Conservation (phyloP, 2,329 filamentous ascomycete genomes). For the Metarhizium brunneum region DNA sequence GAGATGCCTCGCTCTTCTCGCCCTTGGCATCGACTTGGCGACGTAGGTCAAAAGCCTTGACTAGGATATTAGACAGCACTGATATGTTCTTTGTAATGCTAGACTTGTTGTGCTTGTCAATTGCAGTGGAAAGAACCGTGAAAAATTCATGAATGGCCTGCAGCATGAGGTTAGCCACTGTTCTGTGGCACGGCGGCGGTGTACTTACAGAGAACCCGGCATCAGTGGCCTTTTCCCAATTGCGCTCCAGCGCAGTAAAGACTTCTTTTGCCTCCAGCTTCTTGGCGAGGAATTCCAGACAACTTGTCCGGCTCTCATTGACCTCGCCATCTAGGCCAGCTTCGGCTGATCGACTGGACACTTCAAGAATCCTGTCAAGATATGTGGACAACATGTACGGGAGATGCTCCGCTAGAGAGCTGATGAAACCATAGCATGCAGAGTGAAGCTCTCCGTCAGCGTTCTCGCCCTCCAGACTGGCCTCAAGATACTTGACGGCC, state of each 20-base stretch:
- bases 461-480: slow-evolving; percentile 44
- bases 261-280: slow-evolving; percentile 70
- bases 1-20: slow-evolving; percentile 31
- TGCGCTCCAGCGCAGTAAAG: slow-evolving; percentile 62
- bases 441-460: slow-evolving; percentile 63
- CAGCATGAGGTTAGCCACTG: slow-evolving; percentile 18
- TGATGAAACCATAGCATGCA: slow-evolving; percentile 72
- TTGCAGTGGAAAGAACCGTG: slow-evolving; percentile 57
- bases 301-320: slow-evolving; percentile 56
- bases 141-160: slow-evolving; percentile 62
- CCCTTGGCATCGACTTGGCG: slow-evolving; percentile 42
- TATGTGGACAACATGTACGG: slow-evolving; percentile 83
- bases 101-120: slow-evolving; percentile 71
- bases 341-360: slow-evolving; percentile 64
- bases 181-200: neutral
- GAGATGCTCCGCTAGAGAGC: slow-evolving; percentile 69
- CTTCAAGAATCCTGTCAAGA: slow-evolving; percentile 59
- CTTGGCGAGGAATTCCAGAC: slow-evolving; percentile 65
- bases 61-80: slow-evolving; percentile 56
- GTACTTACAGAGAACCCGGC: slow-evolving; percentile 52
- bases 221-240: slow-evolving; percentile 57
- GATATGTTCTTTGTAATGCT: slow-evolving; percentile 67
- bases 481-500: slow-evolving; percentile 60
- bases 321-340: slow-evolving; percentile 51
- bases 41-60: slow-evolving; percentile 55